Evolutionary conservation across 176 grass and related monocot species (phyloP), one percentile per base, ranked within the genome.

Genomic region (Oryza glaberrima): DNA sequence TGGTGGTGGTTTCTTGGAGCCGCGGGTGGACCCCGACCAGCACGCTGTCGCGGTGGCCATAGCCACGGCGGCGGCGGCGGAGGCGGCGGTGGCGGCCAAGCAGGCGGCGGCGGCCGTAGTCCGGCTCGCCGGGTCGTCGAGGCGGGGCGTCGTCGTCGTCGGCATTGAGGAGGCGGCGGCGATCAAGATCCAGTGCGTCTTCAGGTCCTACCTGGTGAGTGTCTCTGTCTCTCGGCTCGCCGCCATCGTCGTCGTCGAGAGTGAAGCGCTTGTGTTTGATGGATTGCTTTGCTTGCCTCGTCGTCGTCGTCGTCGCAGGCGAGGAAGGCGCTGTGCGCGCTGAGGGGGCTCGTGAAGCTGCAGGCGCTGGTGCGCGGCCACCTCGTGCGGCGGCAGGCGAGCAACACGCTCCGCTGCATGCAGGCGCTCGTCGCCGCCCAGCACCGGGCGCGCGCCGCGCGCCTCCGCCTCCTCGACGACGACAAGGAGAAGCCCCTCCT

Each of bases 361-460:
- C 96, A 98, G 86, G 96, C 96, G 3, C 80, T 98, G 60, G 93
- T 98, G 52, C 83, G 96, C 11, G 91, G 93, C 23, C 80, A 90
- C 65, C 86, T 98, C 4, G 96, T 95, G 38, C 86, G 96, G 54
- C 74, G 85, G 73, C 93, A 95, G 84, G 96, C 91, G 1, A 85
- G 89, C 65, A 79, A 85, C 77, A 95, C 96, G 1, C 89, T 95
- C 7, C 93, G 93, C 16, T 94, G 91, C 85, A 92, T 98, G 89
- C 91, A 98, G 70, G 96, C 93, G 65, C 81, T 98, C 63, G 88
- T 95, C 72, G 85, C 88, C 54, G 93, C 88, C 19, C 96, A 98
- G 75, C 61, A 84, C 38, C 58, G 92, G 52, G 82, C 91, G 3
- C 88, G 85, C 19, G 83, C 60, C 9, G 87, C 85, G 52, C 82